phyloP scores from a whole-genome alignment of 2,329 filamentous ascomycete genomes.

The Lizonia empirigonia region DNA sequence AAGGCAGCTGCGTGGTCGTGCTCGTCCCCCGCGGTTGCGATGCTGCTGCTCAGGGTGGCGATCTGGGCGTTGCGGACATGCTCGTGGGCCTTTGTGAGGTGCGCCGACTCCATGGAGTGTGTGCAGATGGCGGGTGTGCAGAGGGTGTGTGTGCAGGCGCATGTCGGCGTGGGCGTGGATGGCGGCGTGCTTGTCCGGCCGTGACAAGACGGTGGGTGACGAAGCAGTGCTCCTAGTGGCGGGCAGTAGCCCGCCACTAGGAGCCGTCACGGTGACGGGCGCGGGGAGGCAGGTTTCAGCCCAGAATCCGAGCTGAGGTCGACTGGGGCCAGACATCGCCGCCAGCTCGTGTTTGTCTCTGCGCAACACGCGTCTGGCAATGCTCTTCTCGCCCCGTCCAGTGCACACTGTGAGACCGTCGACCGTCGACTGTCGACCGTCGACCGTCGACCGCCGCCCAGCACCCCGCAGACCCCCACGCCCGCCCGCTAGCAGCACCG shows the following conservation, averaged over 20 bases:
- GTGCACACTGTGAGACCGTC: not conserved
- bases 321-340: not conserved
- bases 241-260: slow-evolving; percentile 1
- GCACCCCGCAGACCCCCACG: not conserved
- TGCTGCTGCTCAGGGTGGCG: slow-evolving; percentile 71
- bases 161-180: slow-evolving; percentile 4
- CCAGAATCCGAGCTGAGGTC: not conserved
- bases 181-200: not conserved
- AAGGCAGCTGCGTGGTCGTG: slow-evolving; percentile 87
- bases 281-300: slow-evolving; percentile 12
- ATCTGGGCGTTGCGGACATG: slow-evolving; percentile 84
- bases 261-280: slow-evolving; percentile 15
- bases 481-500: not conserved
- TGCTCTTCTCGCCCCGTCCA: not conserved
- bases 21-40: slow-evolving; percentile 82
- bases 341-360: not conserved
- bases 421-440: too few species aligned
- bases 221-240: too few species aligned
- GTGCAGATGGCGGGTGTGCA: not conserved
- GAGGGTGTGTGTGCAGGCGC: slow-evolving; percentile 11
- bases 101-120: slow-evolving; percentile 68
- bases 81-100: slow-evolving; percentile 79
- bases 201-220: slow-evolving; percentile 9
- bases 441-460: too few species aligned
- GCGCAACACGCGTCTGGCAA: not conserved